Conservation (phyloP, 2,329 filamentous ascomycete genomes). For the Mycocentrospora acerina region DNA sequence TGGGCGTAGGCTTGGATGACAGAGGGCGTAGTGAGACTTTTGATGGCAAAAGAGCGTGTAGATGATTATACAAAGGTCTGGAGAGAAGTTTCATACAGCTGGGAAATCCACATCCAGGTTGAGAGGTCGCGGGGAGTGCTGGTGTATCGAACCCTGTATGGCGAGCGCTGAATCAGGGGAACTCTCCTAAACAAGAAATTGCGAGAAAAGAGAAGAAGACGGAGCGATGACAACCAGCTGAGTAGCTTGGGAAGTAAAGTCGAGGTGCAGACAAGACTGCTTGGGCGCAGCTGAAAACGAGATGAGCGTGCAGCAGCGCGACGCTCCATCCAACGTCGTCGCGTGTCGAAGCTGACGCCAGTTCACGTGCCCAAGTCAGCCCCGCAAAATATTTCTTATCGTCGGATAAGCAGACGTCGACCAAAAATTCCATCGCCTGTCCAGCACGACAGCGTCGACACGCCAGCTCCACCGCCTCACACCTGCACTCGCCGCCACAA, state of each 20-base stretch:
- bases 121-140: too few relatives aligned
- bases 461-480: constrained; percentile 1
- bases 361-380: constrained; percentile 15
- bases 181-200: too few relatives aligned
- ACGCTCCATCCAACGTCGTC: constrained; percentile 9
- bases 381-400: constrained; percentile 19
- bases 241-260: too few relatives aligned
- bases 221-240: too few relatives aligned
- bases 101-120: too few relatives aligned
- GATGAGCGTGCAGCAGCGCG: background rate
- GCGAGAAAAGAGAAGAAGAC: too few relatives aligned
- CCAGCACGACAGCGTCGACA: constrained; percentile 8
- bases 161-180: too few relatives aligned
- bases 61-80: background rate
- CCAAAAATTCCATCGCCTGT: constrained; percentile 27
- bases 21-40: background rate
- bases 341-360: constrained; percentile 13
- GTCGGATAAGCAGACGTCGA: constrained; percentile 16
- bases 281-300: too few relatives aligned
- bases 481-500: background rate
- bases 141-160: too few relatives aligned
- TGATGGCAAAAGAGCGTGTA: background rate
- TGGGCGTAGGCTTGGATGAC: background rate
- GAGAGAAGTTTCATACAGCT: too few relatives aligned
- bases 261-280: too few relatives aligned